Evolutionary conservation across 2,329 filamentous ascomycete genomes (phyloP).

Genomic region (Neofusicoccum sp.): DNA sequence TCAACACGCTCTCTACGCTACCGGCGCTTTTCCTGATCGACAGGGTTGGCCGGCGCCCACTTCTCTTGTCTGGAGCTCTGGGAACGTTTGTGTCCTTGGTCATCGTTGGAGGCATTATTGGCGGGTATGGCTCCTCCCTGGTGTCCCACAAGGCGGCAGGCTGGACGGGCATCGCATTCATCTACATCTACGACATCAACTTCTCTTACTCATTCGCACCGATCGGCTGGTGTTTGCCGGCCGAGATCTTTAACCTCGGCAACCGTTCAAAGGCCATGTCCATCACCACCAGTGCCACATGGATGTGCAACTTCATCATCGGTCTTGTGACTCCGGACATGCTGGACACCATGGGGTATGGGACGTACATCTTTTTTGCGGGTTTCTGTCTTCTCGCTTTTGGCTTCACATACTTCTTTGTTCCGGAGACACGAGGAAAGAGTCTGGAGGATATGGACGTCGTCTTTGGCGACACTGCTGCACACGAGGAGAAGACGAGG

Average conservation of each 20-base stretch:
- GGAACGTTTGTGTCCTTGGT: constrained; percentile 45
- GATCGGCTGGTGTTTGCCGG: constrained; percentile 61
- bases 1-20: constrained; percentile 55
- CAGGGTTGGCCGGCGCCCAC: constrained; percentile 51
- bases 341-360: constrained; percentile 55
- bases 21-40: constrained; percentile 57
- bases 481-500: not conserved
- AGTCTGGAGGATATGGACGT: constrained; percentile 33
- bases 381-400: constrained; percentile 38
- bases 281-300: constrained; percentile 57
- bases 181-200: constrained; percentile 27
- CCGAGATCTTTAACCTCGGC: constrained; percentile 43
- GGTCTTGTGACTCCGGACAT: constrained; percentile 64
- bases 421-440: constrained; percentile 34
- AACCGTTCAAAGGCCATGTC: constrained; percentile 48
- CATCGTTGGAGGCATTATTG: constrained; percentile 45
- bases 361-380: constrained; percentile 33
- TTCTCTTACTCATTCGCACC: constrained; percentile 78
- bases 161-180: constrained; percentile 47
- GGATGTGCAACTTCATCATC: constrained; percentile 63
- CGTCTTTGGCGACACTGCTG: constrained; percentile 21
- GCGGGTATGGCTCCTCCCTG: constrained; percentile 52
- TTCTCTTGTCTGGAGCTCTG: constrained; percentile 51
- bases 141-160: constrained; percentile 50
- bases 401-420: constrained; percentile 27